Conservation (phyloP, 306 rosid genomes). For the Lotus japonicus region DNA sequence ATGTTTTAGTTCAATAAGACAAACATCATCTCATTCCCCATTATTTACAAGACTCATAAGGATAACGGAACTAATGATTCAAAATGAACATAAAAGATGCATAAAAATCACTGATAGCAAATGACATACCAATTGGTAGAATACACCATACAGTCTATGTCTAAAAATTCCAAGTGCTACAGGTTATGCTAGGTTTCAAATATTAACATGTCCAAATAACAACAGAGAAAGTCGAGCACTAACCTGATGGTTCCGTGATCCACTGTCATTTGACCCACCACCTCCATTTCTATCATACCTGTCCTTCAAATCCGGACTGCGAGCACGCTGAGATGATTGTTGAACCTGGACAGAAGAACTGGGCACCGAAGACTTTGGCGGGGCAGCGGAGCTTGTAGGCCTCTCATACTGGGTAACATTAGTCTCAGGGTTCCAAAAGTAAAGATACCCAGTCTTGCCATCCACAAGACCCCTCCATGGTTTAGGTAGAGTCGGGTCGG, state of each 20-base stretch:
- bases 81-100: not conserved
- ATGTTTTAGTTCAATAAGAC: not conserved
- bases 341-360: constrained; percentile 82
- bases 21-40: not conserved
- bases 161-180: not conserved
- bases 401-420: constrained; percentile 94
- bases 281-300: constrained; percentile 57
- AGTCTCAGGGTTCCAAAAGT: constrained; percentile 99
- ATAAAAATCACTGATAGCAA: not conserved
- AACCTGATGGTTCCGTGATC: constrained; percentile 54
- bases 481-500: constrained; percentile 89
- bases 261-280: constrained; percentile 50
- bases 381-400: constrained; percentile 49
- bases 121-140: not conserved
- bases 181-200: not conserved
- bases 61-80: not conserved
- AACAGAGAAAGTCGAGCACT: not conserved
- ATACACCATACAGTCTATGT: not conserved
- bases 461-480: constrained; percentile 98
- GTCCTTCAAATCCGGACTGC: constrained; percentile 46
- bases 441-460: constrained; percentile 96
- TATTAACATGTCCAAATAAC: not conserved
- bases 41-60: not conserved
- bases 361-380: constrained; percentile 45
- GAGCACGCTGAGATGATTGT: constrained; percentile 47